Percentiles rank a stretch among this genome's conserved stretches.
Conservation (phyloP, 371 early-diverging fungal genomes). For the Blakeslea trispora region DNA sequence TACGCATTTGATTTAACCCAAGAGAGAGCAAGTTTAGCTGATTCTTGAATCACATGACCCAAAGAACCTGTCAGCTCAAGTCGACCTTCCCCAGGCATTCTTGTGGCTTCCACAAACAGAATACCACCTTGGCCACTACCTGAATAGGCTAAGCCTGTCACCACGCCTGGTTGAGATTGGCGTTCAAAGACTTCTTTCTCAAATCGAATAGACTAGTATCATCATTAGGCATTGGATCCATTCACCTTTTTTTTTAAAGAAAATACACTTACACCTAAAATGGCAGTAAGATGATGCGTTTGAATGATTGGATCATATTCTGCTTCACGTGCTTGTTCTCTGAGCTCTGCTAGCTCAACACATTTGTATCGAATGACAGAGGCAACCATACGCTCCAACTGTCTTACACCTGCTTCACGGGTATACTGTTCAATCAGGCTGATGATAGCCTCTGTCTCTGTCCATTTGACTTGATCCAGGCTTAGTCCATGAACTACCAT, state of each 20-base stretch:
- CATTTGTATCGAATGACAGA: slow-evolving; percentile 74
- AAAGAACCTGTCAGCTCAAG: slow-evolving; percentile 79
- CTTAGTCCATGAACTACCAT: slow-evolving; percentile 63
- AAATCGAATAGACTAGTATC: slow-evolving; percentile 18
- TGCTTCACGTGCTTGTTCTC: slow-evolving; percentile 19
- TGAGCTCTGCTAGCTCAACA: slow-evolving; percentile 59
- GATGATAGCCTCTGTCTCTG: slow-evolving; percentile 54
- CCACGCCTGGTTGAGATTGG: slow-evolving; percentile 69
- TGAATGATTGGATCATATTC: slow-evolving; percentile 39
- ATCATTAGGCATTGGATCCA: neutral
- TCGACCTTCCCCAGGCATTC: slow-evolving; percentile 73
- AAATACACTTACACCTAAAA: slow-evolving; percentile 59
- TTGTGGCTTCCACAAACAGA: slow-evolving; percentile 78
- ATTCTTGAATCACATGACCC: slow-evolving; percentile 88
- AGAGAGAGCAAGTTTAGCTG: slow-evolving; percentile 77
- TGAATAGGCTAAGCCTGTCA: slow-evolving; percentile 84
- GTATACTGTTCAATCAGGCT: slow-evolving; percentile 74
- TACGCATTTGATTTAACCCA: slow-evolving; percentile 77
- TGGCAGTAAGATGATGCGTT: slow-evolving; percentile 51
- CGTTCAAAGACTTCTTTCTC: slow-evolving; percentile 72
- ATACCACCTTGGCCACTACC: slow-evolving; percentile 74
- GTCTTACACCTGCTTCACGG: slow-evolving; percentile 84
- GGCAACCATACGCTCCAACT: slow-evolving; percentile 75
- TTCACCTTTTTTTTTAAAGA: neutral
- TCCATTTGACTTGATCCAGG: slow-evolving; percentile 41